Evolutionary conservation across 1,139 yeast species (phyloP), one percentile per base, ranked within the genome.

Genomic region (Taphrina betulina): DNA sequence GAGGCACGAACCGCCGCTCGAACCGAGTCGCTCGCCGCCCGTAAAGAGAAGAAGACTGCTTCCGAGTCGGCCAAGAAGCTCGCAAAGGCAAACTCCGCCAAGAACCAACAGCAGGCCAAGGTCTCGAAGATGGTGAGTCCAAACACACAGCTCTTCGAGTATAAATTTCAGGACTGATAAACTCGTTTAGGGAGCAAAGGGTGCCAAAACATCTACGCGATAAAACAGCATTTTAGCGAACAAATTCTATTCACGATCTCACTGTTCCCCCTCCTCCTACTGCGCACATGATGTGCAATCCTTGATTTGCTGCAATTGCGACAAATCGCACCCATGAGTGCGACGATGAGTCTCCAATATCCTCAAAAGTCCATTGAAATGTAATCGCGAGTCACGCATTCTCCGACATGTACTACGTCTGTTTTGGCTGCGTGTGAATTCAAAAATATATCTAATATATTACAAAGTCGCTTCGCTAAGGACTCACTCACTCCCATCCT

Each of bases 1-100:
- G 92, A 90, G 76, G 92, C 85, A 73, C 94, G 96, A 83, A 87
- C 89, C 83, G 95, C 95, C 71, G 85, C 90, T 73, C 92, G 96
- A 83, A 94, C 88, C 64, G 84, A 82, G 74, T 88, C 90, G 76
- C 78, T 83, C 72, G 83, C 83, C 73, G 84, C 82, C 77, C 95
- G 88, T 75, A 90, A 90, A 83, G 96, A 87, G 76, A 86, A 87
- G 83, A 85, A 83, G 73, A 87, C 81, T 69, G 92, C 88, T 78
- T 92, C 85, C 75, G 81, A 74, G 75, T 90, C 94, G 85, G 87
- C 86, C 83, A 84, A 85, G 79, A 95, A 95, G 70, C 82, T 83
- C 77, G 75, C 77, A 71, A 92, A 84, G 75, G 89, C 85, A 70
- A 80, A 81, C 73, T 85, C 85, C 80, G 95, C 94, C 81, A 86